phyloP scores from a whole-genome alignment of 2,329 filamentous ascomycete species.

The Aspergillus sp. region DNA sequence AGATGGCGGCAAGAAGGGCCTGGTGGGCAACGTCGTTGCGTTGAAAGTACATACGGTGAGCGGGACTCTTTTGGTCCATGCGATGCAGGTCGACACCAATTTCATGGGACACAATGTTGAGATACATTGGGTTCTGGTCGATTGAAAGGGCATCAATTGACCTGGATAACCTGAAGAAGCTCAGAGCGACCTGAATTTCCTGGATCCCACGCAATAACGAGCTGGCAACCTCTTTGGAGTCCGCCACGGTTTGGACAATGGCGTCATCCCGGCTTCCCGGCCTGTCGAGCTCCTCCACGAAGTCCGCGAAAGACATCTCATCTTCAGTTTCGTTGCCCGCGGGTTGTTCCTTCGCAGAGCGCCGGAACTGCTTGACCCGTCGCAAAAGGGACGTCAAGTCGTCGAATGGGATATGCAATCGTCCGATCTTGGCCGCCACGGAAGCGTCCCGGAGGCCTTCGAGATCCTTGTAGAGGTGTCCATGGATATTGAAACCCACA shows the following conservation, averaged over 20 bases:
- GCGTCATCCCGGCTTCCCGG: constrained; percentile 60
- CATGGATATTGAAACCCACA: constrained; percentile 81
- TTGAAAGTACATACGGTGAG: constrained; percentile 97
- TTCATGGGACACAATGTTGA: constrained; percentile 93
- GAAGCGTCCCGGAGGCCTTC: constrained; percentile 86
- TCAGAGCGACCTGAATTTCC: constrained; percentile 90
- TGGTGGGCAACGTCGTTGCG: constrained; percentile 89
- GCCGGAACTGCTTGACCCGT: constrained; percentile 28
- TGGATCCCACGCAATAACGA: constrained; percentile 88
- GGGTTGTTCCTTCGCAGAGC: constrained; percentile 22
- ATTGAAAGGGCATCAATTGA: constrained; percentile 62
- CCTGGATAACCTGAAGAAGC: constrained; percentile 80
- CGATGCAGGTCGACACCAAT: constrained; percentile 87
- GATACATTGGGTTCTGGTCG: constrained; percentile 60
- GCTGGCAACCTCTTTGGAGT: constrained; percentile 84
- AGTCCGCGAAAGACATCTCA: constrained; percentile 60
- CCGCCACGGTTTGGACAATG: constrained; percentile 74
- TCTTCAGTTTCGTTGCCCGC: constrained; percentile 38
- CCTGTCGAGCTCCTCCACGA: constrained; percentile 65
- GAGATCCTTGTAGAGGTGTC: constrained; percentile 73
- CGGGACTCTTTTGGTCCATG: constrained; percentile 82
- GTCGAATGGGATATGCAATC: constrained; percentile 83
- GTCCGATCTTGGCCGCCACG: constrained; percentile 80
- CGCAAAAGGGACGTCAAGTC: constrained; percentile 53
- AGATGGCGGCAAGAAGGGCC: constrained; percentile 82